These are phyloP conservation scores for Solanum pinnatisectum DNA, from an alignment of 257 asterid species.

Conservation along the genomic window DNA sequence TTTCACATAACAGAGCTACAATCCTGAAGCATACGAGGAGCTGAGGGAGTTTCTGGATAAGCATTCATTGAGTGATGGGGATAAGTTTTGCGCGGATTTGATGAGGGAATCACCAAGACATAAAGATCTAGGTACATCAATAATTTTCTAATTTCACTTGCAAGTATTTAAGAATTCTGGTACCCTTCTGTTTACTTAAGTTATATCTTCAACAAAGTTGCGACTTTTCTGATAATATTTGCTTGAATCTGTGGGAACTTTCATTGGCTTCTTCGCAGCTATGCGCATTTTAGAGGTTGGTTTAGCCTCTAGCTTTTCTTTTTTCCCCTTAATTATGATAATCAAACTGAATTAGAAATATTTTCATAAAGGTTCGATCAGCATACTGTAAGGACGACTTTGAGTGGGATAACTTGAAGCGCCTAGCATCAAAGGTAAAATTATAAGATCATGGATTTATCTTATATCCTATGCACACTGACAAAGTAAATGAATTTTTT, in stretches of 20 bases:
- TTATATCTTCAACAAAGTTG: no score
- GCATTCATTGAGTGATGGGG: slow-evolving; percentile 59
- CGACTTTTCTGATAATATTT: background rate
- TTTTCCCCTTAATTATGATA: background rate
- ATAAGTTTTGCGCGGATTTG: slow-evolving; percentile 66
- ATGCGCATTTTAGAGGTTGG: slow-evolving; percentile 81
- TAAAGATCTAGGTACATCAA: slow-evolving; percentile 41
- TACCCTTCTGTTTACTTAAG: no score
- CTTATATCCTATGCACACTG: background rate
- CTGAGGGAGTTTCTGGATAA: slow-evolving; percentile 52
- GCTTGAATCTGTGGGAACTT: background rate
- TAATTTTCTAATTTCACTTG: background rate
- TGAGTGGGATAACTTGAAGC: slow-evolving; percentile 82
- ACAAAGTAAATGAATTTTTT: background rate
- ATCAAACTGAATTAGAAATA: background rate
- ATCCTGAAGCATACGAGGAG: slow-evolving; percentile 65
- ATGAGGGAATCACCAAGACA: slow-evolving; percentile 76
- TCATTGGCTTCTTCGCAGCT: slow-evolving; percentile 27
- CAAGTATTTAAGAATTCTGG: background rate
- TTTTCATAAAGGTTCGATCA: slow-evolving; percentile 59
- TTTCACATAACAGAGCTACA: slow-evolving; percentile 64
- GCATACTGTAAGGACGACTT: slow-evolving; percentile 76
- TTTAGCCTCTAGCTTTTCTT: background rate
- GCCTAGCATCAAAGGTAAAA: slow-evolving; percentile 50
- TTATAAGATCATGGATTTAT: background rate